Evolutionary conservation across 192 early-diverging fungal genomes (phyloP), one percentile per base, ranked within the genome.

Genomic region (Mortierella claussenii): DNA sequence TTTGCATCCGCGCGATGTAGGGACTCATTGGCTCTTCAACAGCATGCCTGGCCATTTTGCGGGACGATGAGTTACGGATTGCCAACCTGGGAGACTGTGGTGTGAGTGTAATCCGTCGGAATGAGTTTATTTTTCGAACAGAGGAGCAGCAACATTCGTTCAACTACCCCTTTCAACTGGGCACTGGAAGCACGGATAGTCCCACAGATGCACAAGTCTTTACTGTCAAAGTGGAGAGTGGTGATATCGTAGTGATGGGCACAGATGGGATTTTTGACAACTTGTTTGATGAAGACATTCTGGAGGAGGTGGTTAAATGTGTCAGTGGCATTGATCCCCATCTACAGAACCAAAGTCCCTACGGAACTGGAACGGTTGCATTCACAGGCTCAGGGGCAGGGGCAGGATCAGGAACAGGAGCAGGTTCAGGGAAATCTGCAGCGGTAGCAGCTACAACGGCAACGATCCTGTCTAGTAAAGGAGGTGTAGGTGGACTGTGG

Each of bases 141-240:
- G 96, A 98, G 82, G 96, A 98, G 79, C 98, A 98, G 67, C 96
- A 98, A 80, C 96, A 99, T 81, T 97, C 94, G 15, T 99, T 99
- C 84, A 99, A 99, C 81, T 98, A 93, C 69, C 98, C 98, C 7
- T 97, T 88, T 73, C 98, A 99, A 69, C 88, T 99, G 27, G 95
- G 97, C 46, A 97, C 93, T 13, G 91, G 91, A 43, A 83, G 85
- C 50, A 87, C 86, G 47, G 95, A 97, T 84, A 68, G 63, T 6
- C 96, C 97, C 4, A 79, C 83, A 32, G 94, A 96, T 69, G 92
- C 97, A 1, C 91, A 95, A 73, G 81, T 84, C 31, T 97, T 92
- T 64, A 87, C 80, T 3, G 84, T 97, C 21, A 95, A 96, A 65
- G 88, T 97, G 21, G 88, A 94, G 57, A 89, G 93, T 73, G 95